These are phyloP conservation scores for Lactarius indigo DNA, from an alignment of 768 basidiomycete species.

Conservation along the genomic window DNA sequence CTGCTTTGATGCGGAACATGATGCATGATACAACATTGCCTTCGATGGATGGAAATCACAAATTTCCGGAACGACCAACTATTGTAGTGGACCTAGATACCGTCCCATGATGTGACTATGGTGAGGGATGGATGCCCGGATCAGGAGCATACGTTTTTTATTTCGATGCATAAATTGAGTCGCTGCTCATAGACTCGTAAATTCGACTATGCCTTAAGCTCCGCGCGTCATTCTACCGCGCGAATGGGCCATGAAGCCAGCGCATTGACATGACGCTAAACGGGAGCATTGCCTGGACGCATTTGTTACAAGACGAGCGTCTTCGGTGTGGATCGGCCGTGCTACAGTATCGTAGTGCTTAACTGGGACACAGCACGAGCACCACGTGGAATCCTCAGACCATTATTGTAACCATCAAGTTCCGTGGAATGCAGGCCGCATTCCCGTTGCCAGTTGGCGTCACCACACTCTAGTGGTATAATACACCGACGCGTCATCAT, in stretches of 20 bases:
- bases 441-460: slow-evolving; percentile 81
- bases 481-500: slow-evolving; percentile 1
- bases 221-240: slow-evolving; percentile 31
- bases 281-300: no score
- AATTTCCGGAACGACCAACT: slow-evolving; percentile 63
- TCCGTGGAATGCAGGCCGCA: slow-evolving; percentile 61
- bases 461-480: slow-evolving; percentile 49
- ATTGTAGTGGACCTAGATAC: slow-evolving; percentile 53
- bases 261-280: slow-evolving; percentile 34
- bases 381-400: slow-evolving; percentile 52
- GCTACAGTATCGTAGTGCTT: slow-evolving; percentile 58
- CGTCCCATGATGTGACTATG: slow-evolving; percentile 55
- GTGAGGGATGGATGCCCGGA: slow-evolving; percentile 54
- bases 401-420: slow-evolving; percentile 57
- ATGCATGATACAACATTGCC: slow-evolving; percentile 80
- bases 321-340: no score
- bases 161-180: not conserved
- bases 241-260: slow-evolving; percentile 62
- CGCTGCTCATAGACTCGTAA: slow-evolving; percentile 30
- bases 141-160: slow-evolving; percentile 57
- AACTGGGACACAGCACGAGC: slow-evolving; percentile 58
- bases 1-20: slow-evolving; percentile 44
- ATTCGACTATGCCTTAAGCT: slow-evolving; percentile 71
- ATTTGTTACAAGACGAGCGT: no score
- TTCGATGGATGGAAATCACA: slow-evolving; percentile 60